Percentiles rank a stretch among this genome's conserved stretches.
Conservation (phyloP, 441 rosid genomes). For the Syzygium malaccense region DNA sequence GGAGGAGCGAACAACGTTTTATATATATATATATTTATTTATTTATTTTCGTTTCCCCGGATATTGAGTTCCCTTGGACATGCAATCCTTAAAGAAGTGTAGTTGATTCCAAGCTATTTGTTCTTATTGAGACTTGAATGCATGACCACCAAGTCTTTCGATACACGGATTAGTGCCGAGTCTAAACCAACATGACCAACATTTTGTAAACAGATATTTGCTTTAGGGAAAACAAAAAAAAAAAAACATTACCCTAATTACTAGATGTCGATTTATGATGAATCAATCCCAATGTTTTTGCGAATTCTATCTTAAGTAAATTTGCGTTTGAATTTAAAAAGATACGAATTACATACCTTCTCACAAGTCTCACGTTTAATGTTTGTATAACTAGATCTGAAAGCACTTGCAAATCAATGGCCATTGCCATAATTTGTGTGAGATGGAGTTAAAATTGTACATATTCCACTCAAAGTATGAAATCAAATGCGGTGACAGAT, state of each 20-base stretch:
- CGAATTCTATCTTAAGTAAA: background rate
- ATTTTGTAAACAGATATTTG: background rate
- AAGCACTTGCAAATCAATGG: background rate
- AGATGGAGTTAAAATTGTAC: background rate
- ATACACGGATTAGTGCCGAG: background rate
- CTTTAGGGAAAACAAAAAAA: background rate
- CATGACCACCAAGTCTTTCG: background rate
- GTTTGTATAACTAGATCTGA: background rate
- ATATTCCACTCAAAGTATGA: background rate
- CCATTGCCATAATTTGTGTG: background rate
- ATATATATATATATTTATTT: background rate
- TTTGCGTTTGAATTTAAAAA: rapidly evolving
- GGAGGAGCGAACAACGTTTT: background rate
- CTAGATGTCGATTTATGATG: background rate
- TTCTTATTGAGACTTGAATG: background rate
- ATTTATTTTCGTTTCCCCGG: background rate
- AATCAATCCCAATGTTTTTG: background rate
- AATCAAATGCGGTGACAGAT: background rate
- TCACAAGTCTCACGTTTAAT: background rate
- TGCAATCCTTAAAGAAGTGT: background rate
- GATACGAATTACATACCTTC: background rate
- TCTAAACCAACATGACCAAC: background rate
- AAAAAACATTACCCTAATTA: background rate
- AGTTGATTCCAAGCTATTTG: background rate
- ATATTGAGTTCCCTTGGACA: background rate